Evolutionary conservation across 441 rosid genomes (phyloP), one percentile per base, ranked within the genome.

Genomic region (Flueggea neowawraea): DNA sequence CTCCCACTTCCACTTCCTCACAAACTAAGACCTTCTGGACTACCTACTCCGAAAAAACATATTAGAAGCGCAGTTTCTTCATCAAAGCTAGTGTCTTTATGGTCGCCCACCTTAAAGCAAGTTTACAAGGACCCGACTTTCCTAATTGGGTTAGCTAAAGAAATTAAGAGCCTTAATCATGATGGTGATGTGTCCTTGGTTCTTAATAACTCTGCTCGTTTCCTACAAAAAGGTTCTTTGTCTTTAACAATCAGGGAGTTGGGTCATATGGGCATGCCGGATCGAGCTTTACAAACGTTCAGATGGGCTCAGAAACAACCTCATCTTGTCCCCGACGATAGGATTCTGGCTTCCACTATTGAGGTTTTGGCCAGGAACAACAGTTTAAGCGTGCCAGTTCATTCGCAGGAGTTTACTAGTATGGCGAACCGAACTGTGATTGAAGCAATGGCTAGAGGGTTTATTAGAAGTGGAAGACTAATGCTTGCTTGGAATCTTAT

Each of bases 1-100:
- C 84, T 89, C 3, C 96, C 97, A 0, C 88, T 89, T 56, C 95
- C 97, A 13, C 76, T 86, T 68, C 97, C 97, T 73, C 61, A 86
- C 78, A 89, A 86, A 65, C 54, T 89, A 59, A 78, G 99, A 51
- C 96, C 95, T 39, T 52, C 80, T 33, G 76, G 83, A 61, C 75
- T 86, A 17, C 97, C 96, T 53, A 71, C 86, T 0, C 82, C 87
- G 0, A 87, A 91, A 71, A 69, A 71, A 54, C 78, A 64, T 39
- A 22, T 75, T 51, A 78, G 50, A 54, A 57, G 61, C 12, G 59
- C 9, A 36, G 41, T 36, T 36, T 36, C 71, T 61, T 54, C 58
- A 8, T 64, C 79, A 1, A 55, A 31, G 47, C 50, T 68, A 8
- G 43, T 58, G 39, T 64, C 74, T 45, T 77, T 75, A 0, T 75